Base-by-base conservation (phyloP, 495 filamentous ascomycete species). In the Lasiosphaeria hispida region DNA sequence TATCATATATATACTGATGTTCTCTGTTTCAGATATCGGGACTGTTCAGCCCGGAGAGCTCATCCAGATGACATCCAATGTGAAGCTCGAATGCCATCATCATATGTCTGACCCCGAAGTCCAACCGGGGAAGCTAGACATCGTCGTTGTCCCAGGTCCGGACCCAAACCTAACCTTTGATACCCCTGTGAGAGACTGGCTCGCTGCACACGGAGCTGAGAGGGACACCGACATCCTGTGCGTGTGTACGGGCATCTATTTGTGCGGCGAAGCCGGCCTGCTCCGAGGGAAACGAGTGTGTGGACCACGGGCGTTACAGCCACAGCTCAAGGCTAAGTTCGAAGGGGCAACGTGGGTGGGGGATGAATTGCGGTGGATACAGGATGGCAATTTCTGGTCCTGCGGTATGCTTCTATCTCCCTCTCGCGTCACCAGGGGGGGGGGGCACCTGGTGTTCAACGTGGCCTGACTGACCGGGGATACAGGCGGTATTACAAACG, bases 341-440 rank as follows among this genome's bases (percentile, higher is more conserved):
- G 80, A 72, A 1, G 74, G 75, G 0, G 72, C 74, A 35, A 68
- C 68, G 30, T 70, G 78, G 67, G 74, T 79, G 42, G 80, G 78
- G 19, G 68, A 79, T 13, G 70, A 73, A 54, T 45, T 76, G 45
- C 60, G 83, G 33, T 79, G 82, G 71, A 69, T 76, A 11, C 66
- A 71, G 39, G 82, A 86, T 67, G 84, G 82, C n/a, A 83, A 81
- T 62, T 61, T 87, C 14, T 86, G 84, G 83, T 77, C 75, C 10
- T 73, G 79, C 58, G 84, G 83, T 86, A 73, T 50, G 80, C 2
- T 70, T 10, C 6, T n/a, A n/a, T 55, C n/a, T 35, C 15, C 41
- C 47, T 37, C 11, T 43, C 35, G 37, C 30, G 5, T 30, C 0
- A 10, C 33, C 5, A 40, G n/a, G n/a, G n/a, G n/a, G n/a, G n/a